Evolutionary conservation across 169 alveolate genomes (phyloP), one percentile per base, ranked within the genome.

Genomic region (Toxoplasma gondii): DNA sequence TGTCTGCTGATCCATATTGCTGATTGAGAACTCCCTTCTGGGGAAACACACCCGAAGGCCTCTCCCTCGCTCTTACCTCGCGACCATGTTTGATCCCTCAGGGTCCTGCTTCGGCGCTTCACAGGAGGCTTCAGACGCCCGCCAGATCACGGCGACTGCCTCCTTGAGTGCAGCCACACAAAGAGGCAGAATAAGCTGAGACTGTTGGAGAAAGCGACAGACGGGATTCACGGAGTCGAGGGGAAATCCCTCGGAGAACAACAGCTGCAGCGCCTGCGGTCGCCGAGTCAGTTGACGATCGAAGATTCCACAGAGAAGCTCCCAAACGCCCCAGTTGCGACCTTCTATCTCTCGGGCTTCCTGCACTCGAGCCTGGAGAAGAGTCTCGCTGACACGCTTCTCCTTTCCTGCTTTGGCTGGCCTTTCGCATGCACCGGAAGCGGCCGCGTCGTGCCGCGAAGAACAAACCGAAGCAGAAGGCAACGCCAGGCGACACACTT

Each of bases 121-220:
- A 31, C 74, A 1, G 24, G 7, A 27, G 31, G 24, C 86, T n/a
- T 78, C 86, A 10, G 86, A 78, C 44, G 22, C 44, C n/a, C 54
- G 53, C 94, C 94, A 91, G 58, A 91, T 41, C 36, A 16, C 87
- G 29, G 91, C 53, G 38, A 82, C 91, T 10, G 43, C 38, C 43
- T 91, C 91, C 43, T 41, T 45, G 39, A 91, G 91, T 43, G 53
- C 49, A 0, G 43, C 82, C 29, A 44, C 44, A 82, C 49, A 83
- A 44, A 91, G 70, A 12, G 94, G 94, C 31, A 91, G 91, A 4
- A 91, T 80, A 5, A 78, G 91, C 69, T 91, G 94, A n/a, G 45
- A 83, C 0, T 82, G 84, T 34, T 43, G 45, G 39, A 78, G 49
- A 45, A 24, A 69, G 36, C 88, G 87, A 31, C 93, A 90, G 49